Percentiles rank a stretch among this genome's conserved stretches.
phyloP scores from a whole-genome alignment of 106 monocot genomes.

The Dendrobium catenatum region DNA sequence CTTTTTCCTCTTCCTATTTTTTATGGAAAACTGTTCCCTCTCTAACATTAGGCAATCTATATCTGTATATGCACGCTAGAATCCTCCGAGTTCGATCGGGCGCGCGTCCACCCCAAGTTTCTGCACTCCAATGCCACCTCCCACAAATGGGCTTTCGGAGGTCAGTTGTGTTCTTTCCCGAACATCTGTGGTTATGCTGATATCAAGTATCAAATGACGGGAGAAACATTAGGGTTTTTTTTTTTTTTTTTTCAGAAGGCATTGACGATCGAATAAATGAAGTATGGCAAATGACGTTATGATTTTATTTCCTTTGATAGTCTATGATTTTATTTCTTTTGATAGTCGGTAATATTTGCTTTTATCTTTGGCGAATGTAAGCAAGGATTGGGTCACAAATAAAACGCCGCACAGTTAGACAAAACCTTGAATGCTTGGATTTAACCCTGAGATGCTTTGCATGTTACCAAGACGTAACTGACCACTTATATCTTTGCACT shows the following conservation, averaged over 20 bases:
- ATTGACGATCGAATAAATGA: background rate
- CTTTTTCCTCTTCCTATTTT: background rate
- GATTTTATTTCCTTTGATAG: background rate
- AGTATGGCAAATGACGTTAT: background rate
- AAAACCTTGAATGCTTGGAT: background rate
- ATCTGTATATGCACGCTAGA: constrained; percentile 16
- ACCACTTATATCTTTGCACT: too few relatives aligned
- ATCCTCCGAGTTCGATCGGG: constrained; percentile 54
- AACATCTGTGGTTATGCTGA: background rate
- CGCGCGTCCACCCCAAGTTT: constrained; percentile 86
- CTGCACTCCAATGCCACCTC: constrained; percentile 94
- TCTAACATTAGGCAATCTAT: background rate
- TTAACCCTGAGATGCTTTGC: too few relatives aligned
- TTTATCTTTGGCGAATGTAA: background rate
- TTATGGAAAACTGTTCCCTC: background rate
- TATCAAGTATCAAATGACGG: background rate
- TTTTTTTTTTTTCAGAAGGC: background rate
- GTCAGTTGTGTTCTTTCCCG: constrained; percentile 16
- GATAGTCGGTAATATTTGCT: background rate
- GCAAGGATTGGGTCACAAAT: background rate
- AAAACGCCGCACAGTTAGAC: background rate
- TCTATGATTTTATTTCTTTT: background rate
- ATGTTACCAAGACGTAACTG: too few relatives aligned
- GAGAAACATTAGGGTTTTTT: background rate
- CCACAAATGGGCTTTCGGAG: constrained; percentile 95